Evolutionary conservation across 192 early-diverging fungal genomes (phyloP).

Genomic region (Coemansia sp.): DNA sequence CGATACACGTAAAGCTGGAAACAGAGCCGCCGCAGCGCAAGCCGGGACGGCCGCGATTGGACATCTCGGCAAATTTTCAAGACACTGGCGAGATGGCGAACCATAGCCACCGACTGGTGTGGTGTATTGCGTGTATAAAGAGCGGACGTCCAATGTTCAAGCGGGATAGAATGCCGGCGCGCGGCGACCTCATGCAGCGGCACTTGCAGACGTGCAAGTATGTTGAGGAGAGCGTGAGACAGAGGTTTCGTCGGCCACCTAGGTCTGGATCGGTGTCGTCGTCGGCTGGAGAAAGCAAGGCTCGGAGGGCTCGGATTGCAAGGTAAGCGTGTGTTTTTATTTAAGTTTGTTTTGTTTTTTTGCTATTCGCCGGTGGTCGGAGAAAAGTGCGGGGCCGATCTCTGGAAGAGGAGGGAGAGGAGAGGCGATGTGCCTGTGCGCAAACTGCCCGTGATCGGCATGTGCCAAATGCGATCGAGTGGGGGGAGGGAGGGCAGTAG

Average conservation of each 20-base stretch:
- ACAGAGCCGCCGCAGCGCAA: conserved; percentile 54
- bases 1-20: conserved; percentile 40
- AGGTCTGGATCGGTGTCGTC: conserved; percentile 54
- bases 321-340: conserved; percentile 30
- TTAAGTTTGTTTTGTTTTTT: neutral
- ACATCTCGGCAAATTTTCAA: conserved; percentile 56
- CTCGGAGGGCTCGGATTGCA: conserved; percentile 36
- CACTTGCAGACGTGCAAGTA: conserved; percentile 48
- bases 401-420: neutral
- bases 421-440: too few relatives aligned
- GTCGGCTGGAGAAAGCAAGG: conserved; percentile 29
- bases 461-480: neutral
- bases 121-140: conserved; percentile 57
- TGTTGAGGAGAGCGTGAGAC: conserved; percentile 41
- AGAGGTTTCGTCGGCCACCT: conserved; percentile 34
- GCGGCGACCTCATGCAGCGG: conserved; percentile 56
- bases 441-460: conserved; percentile 5
- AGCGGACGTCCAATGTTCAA: conserved; percentile 47
- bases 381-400: neutral
- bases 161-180: conserved; percentile 50
- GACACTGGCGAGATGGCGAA: conserved; percentile 60
- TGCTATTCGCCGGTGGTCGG: neutral
- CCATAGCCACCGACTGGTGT: conserved; percentile 57
- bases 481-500: too few relatives aligned
- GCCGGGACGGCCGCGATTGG: conserved; percentile 55